A percentile compares a stretch with the other conserved stretches of the same genome.
These are phyloP conservation scores for Dictyostelium discoideum DNA, from an alignment of 78 protist genomes.

Conservation along the genomic window DNA sequence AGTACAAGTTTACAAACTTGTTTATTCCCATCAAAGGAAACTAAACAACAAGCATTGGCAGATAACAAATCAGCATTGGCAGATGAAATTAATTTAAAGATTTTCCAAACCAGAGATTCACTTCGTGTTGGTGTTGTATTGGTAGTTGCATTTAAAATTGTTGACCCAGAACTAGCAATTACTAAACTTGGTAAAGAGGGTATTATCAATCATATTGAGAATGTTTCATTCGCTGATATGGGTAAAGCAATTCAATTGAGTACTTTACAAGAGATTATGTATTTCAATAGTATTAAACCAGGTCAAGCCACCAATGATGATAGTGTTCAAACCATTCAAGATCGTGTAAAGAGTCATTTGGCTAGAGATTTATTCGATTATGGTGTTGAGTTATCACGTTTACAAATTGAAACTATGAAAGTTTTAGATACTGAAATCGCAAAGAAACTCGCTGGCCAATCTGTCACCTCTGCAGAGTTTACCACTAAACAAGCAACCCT, in stretches of 20 bases:
- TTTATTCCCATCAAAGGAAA: slow-evolving; percentile 57
- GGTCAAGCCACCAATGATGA: neutral
- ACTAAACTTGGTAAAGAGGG: slow-evolving; percentile 69
- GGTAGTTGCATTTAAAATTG: slow-evolving; percentile 59
- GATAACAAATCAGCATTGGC: slow-evolving; percentile 19
- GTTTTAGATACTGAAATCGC: slow-evolving; percentile 58
- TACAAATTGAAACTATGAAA: slow-evolving; percentile 65
- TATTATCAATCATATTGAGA: slow-evolving; percentile 56
- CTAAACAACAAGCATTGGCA: neutral
- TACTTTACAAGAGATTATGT: slow-evolving; percentile 62
- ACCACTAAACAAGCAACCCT: slow-evolving; percentile 58
- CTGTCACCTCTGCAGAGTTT: slow-evolving; percentile 51
- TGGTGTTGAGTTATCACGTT: slow-evolving; percentile 63
- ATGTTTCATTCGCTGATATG: slow-evolving; percentile 72
- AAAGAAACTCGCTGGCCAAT: slow-evolving; percentile 55
- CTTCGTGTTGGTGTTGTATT: slow-evolving; percentile 68
- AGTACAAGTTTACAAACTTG: slow-evolving; percentile 34
- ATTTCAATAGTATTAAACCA: slow-evolving; percentile 49
- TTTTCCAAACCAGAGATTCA: slow-evolving; percentile 70
- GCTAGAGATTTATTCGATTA: slow-evolving; percentile 32
- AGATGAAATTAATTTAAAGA: slow-evolving; percentile 60
- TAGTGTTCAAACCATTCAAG: slow-evolving; percentile 59
- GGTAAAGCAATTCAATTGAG: slow-evolving; percentile 73
- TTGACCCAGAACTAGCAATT: slow-evolving; percentile 70
- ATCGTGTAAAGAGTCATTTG: slow-evolving; percentile 54